Evolutionary conservation across 2,329 filamentous ascomycete species (phyloP).

Genomic region (Colletotrichum nymphaeae): DNA sequence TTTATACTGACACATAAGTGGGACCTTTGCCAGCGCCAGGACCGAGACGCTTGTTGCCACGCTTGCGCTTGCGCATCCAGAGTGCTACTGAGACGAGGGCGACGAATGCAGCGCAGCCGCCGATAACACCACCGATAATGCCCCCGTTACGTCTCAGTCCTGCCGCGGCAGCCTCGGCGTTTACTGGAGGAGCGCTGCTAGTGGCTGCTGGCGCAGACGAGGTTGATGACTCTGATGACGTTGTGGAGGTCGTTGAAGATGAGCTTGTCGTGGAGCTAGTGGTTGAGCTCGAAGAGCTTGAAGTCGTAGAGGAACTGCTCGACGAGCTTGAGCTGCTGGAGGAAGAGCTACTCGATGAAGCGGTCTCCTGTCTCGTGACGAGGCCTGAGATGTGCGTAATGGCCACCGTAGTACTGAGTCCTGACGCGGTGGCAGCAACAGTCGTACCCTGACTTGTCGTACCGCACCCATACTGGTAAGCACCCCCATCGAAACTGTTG

Average conservation of each 20-base stretch:
- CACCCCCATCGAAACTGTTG: conserved; percentile 66
- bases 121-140: conserved; percentile 66
- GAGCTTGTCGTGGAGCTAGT: conserved; percentile 13
- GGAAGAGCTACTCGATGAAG: conserved; percentile 1
- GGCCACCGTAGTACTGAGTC: conserved; percentile 48
- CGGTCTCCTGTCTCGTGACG: conserved; percentile 48
- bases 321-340: background rate
- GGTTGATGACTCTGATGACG: conserved; percentile 32
- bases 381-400: conserved; percentile 53
- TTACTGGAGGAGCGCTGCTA: conserved; percentile 24
- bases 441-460: conserved; percentile 59
- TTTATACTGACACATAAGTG: conserved; percentile 54
- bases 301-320: conserved; percentile 36
- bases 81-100: conserved; percentile 54
- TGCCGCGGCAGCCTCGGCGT: conserved; percentile 41
- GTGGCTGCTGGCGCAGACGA: conserved; percentile 36
- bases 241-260: conserved; percentile 32
- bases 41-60: conserved; percentile 54
- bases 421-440: conserved; percentile 59
- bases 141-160: conserved; percentile 51
- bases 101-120: conserved; percentile 60
- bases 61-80: conserved; percentile 57
- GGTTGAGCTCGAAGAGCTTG: conserved; percentile 22
- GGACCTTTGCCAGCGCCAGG: conserved; percentile 52
- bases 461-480: conserved; percentile 68